Base-by-base conservation (phyloP, 2,329 filamentous ascomycete genomes). In the Claviceps humidiphila region DNA sequence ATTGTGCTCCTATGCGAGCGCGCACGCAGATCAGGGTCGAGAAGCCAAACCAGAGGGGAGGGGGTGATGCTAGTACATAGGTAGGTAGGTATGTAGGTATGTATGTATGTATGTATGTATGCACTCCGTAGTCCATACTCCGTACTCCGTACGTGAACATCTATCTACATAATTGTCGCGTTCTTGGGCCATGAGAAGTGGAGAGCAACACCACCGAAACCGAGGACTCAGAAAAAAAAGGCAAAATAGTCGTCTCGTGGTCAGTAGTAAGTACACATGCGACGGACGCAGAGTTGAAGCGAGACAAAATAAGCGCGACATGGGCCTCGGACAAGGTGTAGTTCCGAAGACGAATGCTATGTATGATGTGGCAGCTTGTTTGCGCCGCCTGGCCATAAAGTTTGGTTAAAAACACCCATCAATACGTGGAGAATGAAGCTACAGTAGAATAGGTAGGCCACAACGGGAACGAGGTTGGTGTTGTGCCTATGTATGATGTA, bases 231-330 rank as follows among this genome's bases (percentile, higher is more conserved):
- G 24, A 50, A 22, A 17, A 48, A 39, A 30, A 52, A 20, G 42
- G 34, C 14, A 42, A 54, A 39, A 44, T 40, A 17, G 42, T 41
- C 30, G 45, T 46, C 50, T 47, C 22, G 2, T 22, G 22, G 22
- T 22, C 22, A 22, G 22, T 22, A 20, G 30, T 52, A 51, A 1
- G 13, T 40, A 16, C 38, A 14, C n/a, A 44, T 52, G 53, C 53
- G 53, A 54, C 53, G 53, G 53, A 54, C 53, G 53, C 53, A 54
- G 53, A 50, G 41, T 51, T 38, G 37, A 47, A 54, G 53, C 52
- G 53, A 54, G 53, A 54, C 53, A 34, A 34, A 34, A 54, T 34
- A 51, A 51, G 53, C 47, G 49, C 24, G 53, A 46, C 53, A 52
- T 49, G 53, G 53, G 50, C 41, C 38, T 47, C 53, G 50, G 53